Percentiles rank a stretch among this genome's conserved stretches.
Evolutionary conservation across 2,329 filamentous ascomycete species (phyloP).

Genomic region (Periconia digitata): DNA sequence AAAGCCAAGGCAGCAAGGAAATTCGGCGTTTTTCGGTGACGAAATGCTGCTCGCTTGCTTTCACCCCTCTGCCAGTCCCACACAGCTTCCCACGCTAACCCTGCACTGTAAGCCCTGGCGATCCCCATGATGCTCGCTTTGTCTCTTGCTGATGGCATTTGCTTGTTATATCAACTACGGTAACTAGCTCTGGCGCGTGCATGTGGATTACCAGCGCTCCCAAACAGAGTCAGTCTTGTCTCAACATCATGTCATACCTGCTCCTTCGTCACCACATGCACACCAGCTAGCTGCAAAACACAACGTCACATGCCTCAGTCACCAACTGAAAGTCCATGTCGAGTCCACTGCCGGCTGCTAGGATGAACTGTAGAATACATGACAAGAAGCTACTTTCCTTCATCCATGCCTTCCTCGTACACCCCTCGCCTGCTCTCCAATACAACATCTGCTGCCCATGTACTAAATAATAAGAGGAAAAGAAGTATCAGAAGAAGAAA

Average conservation of each 20-base stretch:
- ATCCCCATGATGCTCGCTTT: conserved; percentile 12
- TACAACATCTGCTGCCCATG: conserved; percentile 36
- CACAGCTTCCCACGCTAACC: not conserved
- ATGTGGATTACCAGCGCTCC: not conserved
- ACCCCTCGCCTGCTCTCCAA: conserved; percentile 17
- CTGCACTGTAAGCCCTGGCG: conserved; percentile 28
- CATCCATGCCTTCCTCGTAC: conserved; percentile 15
- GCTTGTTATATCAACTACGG: not conserved
- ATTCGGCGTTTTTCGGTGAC: conserved; percentile 37
- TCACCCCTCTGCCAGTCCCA: not conserved
- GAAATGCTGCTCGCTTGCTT: conserved; percentile 28
- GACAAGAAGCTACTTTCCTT: conserved; percentile 37
- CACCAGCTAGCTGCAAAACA: not conserved
- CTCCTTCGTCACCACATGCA: not conserved
- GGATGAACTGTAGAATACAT: conserved; percentile 46
- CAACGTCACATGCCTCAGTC: not conserved
- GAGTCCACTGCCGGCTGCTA: too few species aligned
- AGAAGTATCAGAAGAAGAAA: conserved; percentile 33
- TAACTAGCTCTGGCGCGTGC: not conserved
- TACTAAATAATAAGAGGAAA: conserved; percentile 39
- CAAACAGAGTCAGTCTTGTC: not conserved
- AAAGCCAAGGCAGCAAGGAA: conserved; percentile 29
- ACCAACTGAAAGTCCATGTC: too few species aligned
- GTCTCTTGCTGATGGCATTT: not conserved
- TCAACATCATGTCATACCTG: conserved; percentile 3